Evolutionary conservation across 2,329 filamentous ascomycete species (phyloP), one percentile per base, ranked within the genome.

Genomic region (Verticillium nonalfalfae): DNA sequence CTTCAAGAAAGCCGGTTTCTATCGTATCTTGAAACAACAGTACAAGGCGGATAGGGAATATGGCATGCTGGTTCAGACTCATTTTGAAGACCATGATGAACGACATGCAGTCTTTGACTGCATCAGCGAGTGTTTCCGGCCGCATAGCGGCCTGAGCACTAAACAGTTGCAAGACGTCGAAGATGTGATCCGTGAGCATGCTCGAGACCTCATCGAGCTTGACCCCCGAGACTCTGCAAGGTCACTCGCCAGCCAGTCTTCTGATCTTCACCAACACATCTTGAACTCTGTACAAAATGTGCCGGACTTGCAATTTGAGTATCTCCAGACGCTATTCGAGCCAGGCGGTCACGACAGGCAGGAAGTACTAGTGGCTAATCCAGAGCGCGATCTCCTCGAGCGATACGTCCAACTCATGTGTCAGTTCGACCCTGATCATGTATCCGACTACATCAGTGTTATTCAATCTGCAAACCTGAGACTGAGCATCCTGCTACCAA

Each of bases 401-500:
- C 83, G 84, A 60, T 98, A 98, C 73, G 88, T 98, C 4, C 90
- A 90, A 68, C 84, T 99, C 31, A 93, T 98, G 88, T 99, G 96
- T 75, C 85, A 80, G 61, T 97, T 92, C 72, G 86, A 97, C 63
- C 85, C 92, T 3, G 76, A 83, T 0, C 91, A 93, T 68, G 94
- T 99, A 1, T 90, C 91, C 2, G 88, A 93, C 60, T 99, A 95
- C 72, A 85, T 98, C 34, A 87, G 89, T 40, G 72, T 85, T 1
- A 81, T 96, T 2, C 90, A 92, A 67, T 87, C 88, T 3, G 87
- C 89, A 11, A 88, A 97, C 70, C 77, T 99, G 34, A 84, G 87
- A 31, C 60, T 63, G 4, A 90, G 95, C 13, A 84, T 87, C 59
- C 82, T 99, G 1, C 80, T 99, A 7, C 93, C 93, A 4, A 88